A percentile compares a stretch with the other conserved stretches of the same genome.
Conservation (phyloP, 306 rosid species). For the Ceratonia siliqua region DNA sequence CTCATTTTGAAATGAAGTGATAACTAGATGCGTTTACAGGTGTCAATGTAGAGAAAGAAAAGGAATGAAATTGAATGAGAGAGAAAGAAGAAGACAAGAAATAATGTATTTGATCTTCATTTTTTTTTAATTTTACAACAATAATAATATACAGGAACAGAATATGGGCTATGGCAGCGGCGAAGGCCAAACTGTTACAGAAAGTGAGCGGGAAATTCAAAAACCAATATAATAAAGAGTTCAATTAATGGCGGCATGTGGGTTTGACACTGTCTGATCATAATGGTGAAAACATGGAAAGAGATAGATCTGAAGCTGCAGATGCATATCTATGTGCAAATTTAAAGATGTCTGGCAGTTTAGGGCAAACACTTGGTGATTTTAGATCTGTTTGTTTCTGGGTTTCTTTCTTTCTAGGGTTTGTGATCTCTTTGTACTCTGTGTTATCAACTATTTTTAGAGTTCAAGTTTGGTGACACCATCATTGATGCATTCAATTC, state of each 20-base stretch:
- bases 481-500: conserved; percentile 31
- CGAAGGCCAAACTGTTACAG: not conserved
- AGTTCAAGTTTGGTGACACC: conserved; percentile 25
- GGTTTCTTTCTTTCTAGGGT: conserved; percentile 28
- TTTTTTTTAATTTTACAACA: no score
- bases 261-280: conserved; percentile 26
- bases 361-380: conserved; percentile 39
- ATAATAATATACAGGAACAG: no score
- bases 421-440: conserved; percentile 34
- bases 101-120: no score
- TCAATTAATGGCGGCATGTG: conserved; percentile 7
- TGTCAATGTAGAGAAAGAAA: not conserved
- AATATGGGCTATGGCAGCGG: no score
- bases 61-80: not conserved
- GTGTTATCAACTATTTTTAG: conserved; percentile 20
- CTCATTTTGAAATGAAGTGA: not conserved
- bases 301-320: no score
- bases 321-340: no score
- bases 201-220: conserved; percentile 71
- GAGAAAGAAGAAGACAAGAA: not conserved
- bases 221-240: conserved; percentile 23
- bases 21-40: not conserved
- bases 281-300: conserved; percentile 24
- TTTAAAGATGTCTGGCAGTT: conserved; percentile 40
- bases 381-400: conserved; percentile 40